These are phyloP conservation scores for Coccomyxa sp. DNA, from an alignment of 139 green algal genomes.

Conservation along the genomic window DNA sequence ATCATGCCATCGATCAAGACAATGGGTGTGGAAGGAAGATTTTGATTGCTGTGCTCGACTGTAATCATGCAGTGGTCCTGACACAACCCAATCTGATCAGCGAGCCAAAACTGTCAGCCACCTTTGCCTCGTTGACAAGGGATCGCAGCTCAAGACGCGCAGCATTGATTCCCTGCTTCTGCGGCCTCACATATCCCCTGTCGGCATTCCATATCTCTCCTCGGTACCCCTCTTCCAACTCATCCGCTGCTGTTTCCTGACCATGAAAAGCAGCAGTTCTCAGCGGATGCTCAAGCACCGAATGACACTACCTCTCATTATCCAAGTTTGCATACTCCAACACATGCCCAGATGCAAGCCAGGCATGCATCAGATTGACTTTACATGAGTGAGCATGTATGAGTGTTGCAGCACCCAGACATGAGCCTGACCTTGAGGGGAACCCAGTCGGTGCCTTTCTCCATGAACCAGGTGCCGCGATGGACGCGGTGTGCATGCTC, in stretches of 20 bases:
- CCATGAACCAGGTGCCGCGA: constrained; percentile 53
- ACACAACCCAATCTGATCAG: too few relatives aligned
- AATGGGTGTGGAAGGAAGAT: too few relatives aligned
- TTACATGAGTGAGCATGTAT: not conserved
- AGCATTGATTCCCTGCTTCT: constrained; percentile 20
- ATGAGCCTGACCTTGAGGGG: constrained; percentile 34
- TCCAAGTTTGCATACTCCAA: too few relatives aligned
- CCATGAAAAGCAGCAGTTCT: not conserved
- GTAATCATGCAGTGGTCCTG: too few relatives aligned
- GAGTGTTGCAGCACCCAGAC: not conserved
- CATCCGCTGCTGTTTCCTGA: constrained; percentile 46
- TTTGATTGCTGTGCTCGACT: too few relatives aligned
- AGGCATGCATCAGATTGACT: too few relatives aligned
- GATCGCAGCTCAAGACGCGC: constrained; percentile 41
- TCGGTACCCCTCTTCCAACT: constrained; percentile 49
- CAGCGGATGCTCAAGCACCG: not conserved
- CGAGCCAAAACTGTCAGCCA: too few relatives aligned
- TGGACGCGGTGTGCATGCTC: constrained; percentile 34
- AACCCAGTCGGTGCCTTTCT: constrained; percentile 49
- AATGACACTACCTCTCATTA: too few relatives aligned
- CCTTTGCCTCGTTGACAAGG: not conserved
- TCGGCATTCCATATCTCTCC: constrained; percentile 18
- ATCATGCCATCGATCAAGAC: too few relatives aligned
- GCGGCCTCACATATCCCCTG: constrained; percentile 1
- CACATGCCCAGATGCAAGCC: too few relatives aligned